These are phyloP conservation scores for Nitzschia sp. DNA, from an alignment of 108 stramenopile species.

Conservation along the genomic window DNA sequence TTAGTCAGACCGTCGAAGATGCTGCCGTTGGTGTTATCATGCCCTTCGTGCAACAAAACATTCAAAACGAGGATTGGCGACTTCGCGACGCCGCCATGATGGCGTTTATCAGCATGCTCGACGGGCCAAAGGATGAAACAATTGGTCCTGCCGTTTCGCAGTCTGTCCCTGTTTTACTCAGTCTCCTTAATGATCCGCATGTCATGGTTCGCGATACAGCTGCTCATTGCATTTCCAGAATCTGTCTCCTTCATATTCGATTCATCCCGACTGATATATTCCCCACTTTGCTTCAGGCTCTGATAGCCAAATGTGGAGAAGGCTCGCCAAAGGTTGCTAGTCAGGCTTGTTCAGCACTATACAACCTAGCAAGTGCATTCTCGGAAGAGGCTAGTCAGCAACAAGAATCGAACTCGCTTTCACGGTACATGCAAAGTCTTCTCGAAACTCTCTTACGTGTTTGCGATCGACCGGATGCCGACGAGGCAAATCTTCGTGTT, in stretches of 20 bases:
- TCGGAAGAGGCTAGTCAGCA: conserved; percentile 56
- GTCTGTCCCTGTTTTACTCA: conserved; percentile 83
- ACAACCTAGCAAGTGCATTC: conserved; percentile 87
- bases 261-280: conserved; percentile 79
- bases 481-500: conserved; percentile 76
- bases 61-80: conserved; percentile 89
- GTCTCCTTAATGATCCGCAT: conserved; percentile 72
- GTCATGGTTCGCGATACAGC: conserved; percentile 89
- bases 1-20: conserved; percentile 86
- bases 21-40: conserved; percentile 76
- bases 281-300: conserved; percentile 73
- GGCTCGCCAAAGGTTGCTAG: conserved; percentile 79
- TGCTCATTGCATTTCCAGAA: conserved; percentile 88
- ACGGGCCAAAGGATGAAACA: conserved; percentile 77
- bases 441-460: conserved; percentile 80
- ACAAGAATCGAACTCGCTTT: conserved; percentile 76
- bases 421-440: conserved; percentile 71
- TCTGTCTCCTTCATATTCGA: conserved; percentile 87
- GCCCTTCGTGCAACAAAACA: conserved; percentile 88
- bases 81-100: conserved; percentile 91
- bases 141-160: conserved; percentile 83
- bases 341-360: conserved; percentile 90
- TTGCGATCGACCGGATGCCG: conserved; percentile 87
- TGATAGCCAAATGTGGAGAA: conserved; percentile 64
- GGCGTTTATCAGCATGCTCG: conserved; percentile 91